Evolutionary conservation across 2,329 filamentous ascomycete species (phyloP).

Genomic region (Simplicillium sp.): DNA sequence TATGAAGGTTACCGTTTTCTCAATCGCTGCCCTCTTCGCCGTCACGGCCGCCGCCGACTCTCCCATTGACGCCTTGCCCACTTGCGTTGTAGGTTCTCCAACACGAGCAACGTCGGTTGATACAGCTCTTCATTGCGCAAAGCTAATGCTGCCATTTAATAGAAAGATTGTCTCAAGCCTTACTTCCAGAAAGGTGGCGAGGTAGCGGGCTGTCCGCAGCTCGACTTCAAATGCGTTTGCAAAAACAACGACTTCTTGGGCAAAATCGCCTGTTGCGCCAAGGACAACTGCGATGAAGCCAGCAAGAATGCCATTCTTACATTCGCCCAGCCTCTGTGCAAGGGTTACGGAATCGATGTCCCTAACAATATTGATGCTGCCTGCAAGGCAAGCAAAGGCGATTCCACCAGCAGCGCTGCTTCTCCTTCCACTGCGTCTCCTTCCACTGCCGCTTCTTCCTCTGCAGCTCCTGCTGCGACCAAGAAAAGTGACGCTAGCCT

Average conservation of each 20-base stretch:
- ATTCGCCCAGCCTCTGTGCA: constrained; percentile 28
- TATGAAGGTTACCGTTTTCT: constrained; percentile 25
- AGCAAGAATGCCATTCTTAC: constrained; percentile 23
- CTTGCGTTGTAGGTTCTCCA: constrained; percentile 25
- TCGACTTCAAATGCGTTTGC: constrained; percentile 32
- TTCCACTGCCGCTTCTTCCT: neutral
- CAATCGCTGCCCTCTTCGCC: constrained; percentile 16
- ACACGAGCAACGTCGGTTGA: neutral
- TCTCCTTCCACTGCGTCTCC: neutral
- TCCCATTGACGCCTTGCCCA: constrained; percentile 17
- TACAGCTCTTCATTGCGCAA: neutral
- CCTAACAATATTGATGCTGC: constrained; percentile 20
- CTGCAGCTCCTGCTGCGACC: neutral
- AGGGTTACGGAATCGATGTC: constrained; percentile 20
- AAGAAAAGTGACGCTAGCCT: neutral
- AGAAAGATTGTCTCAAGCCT: constrained; percentile 18
- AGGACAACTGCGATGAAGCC: constrained; percentile 18
- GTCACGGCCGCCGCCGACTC: constrained; percentile 23
- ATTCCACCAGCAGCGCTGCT: neutral
- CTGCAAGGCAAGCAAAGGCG: constrained; percentile 16
- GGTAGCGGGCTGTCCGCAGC: constrained; percentile 25
- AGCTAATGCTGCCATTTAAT: neutral
- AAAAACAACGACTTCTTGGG: constrained; percentile 27
- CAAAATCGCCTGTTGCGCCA: constrained; percentile 31
- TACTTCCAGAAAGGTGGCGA: constrained; percentile 20